Evolutionary conservation across 495 filamentous ascomycete genomes (phyloP), one percentile per base, ranked within the genome.

Genomic region (Xylaria sp.): DNA sequence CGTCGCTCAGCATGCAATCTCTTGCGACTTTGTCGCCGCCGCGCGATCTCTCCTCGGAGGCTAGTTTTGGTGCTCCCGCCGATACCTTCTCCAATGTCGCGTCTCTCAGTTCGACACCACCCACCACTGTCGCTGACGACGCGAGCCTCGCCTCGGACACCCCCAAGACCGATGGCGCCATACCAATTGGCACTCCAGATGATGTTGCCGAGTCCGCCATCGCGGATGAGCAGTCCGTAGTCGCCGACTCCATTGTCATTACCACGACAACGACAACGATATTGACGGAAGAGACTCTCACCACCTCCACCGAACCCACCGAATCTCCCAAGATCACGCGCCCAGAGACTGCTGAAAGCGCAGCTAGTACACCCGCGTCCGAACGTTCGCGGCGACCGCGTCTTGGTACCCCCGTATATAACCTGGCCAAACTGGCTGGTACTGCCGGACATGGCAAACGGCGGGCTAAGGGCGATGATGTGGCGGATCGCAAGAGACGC

Each of bases 331-430:
- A 64, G 48, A 29, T 31, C n/a, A 61, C 64, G 35, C 63, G 41
- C 48, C 44, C 41, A 35, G 46, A 41, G n/a, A 4, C 48, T 24
- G 15, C 2, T 61, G 37, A 61, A 8, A 57, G 35, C n/a, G 63
- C 73, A 61, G 17, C 73, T 48, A 72, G 67, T 26, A 70, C 77
- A 29, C 71, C 75, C 8, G 59, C 77, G 15, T 71, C 71, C 9
- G 58, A 62, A 43, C 87, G 85, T 53, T 80, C 81, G 62, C 82
- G 84, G 68, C 81, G 87, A 57, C 77, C 81, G 29, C 82, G 85
- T 48, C 72, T 80, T 1, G 85, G 82, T 59, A 70, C 84, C 11
- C 82, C 82, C 4, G 82, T 87, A 29, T 90, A 89, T 78, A 90
- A 90, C 67, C 77, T 89, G 35, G 81, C 85, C 40, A 80, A 85